Base-by-base conservation (phyloP, 305 asterid species). In the Rubia balearica region DNA sequence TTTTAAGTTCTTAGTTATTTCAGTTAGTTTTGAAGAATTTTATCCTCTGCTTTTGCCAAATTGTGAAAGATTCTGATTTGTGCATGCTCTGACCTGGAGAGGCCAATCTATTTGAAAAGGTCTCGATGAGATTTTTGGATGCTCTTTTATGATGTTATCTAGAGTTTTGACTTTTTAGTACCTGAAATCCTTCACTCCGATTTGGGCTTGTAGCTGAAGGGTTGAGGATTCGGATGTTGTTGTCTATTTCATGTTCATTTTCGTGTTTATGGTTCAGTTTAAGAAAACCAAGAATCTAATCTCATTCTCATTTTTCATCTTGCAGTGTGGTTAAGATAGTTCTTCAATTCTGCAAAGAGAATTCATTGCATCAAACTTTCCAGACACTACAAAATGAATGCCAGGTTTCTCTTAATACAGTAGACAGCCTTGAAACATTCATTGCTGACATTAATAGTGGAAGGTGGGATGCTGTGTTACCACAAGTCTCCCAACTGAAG, bases 401-500 rank as follows among this genome's bases (percentile, higher is more conserved):
- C 80, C 99, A 94, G 81, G 96, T 91, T 73, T 94, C 99, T 67
- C 88, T 94, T 42, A 94, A 94, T 76, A 94, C 99, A 0, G 99
- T 94, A 74, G 99, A 94, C 81, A 94, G 97, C 79, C 88, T 78
- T 17, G 98, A 94, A 80, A 94, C 98, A 10, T 91, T 94, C 79
- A 68, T 84, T 80, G 90, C 97, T 70, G 98, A 94, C 81, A 84
- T 94, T 74, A 94, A 94, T 70, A 84, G 96, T 80, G 97, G 98
- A 81, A 87, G 96, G 84, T 94, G 98, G 98, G 98, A 94, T 83
- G 97, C 98, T 17, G 91, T 94, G 72, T 86, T 94, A 73, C 97
- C 98, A 55, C 98, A 94, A 83, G 89, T 94, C 73, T 84, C 98
- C 69, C 98, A 94, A 73, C 95, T 94, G 61, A 94, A 91, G 88